phyloP scores from a whole-genome alignment of 192 early-diverging fungal genomes.

The Rhizophagus prolifer region DNA sequence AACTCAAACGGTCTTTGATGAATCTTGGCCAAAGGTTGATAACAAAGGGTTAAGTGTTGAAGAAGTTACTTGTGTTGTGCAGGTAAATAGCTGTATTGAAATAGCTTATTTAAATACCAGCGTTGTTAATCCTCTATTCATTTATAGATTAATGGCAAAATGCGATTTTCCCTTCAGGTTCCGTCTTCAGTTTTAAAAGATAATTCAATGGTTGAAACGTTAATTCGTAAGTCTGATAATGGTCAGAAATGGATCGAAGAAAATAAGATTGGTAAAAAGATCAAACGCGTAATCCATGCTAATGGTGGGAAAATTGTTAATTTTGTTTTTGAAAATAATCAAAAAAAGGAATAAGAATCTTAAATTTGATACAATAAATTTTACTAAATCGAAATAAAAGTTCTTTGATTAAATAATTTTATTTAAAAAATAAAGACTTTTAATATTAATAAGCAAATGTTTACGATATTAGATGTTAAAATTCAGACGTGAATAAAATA shows the following conservation, averaged over 20 bases:
- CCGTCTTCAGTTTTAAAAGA: slow-evolving; percentile 38
- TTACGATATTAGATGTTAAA: no score
- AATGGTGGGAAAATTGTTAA: slow-evolving; percentile 76
- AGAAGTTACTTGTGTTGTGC: slow-evolving; percentile 51
- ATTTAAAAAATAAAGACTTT: no score
- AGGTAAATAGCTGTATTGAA: slow-evolving; percentile 36
- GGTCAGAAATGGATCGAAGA: slow-evolving; percentile 59
- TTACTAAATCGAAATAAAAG: no score
- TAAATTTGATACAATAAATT: no score
- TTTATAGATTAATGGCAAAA: slow-evolving; percentile 75
- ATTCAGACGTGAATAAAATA: no score
- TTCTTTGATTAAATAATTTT: no score
- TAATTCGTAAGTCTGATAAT: slow-evolving; percentile 42
- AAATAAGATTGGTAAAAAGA: slow-evolving; percentile 29
- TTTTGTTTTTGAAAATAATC: slow-evolving; percentile 55
- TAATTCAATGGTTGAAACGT: slow-evolving; percentile 41
- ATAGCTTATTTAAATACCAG: neutral
- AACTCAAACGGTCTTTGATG: slow-evolving; percentile 48
- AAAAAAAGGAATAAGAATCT: neutral
- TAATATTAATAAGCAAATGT: no score
- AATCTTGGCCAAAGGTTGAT: slow-evolving; percentile 59
- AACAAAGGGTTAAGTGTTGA: slow-evolving; percentile 50
- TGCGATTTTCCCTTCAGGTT: slow-evolving; percentile 60
- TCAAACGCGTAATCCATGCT: slow-evolving; percentile 66
- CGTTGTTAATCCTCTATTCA: slow-evolving; percentile 13